Base-by-base conservation (phyloP, 495 filamentous ascomycete species). In the Penicillium ucsense region DNA sequence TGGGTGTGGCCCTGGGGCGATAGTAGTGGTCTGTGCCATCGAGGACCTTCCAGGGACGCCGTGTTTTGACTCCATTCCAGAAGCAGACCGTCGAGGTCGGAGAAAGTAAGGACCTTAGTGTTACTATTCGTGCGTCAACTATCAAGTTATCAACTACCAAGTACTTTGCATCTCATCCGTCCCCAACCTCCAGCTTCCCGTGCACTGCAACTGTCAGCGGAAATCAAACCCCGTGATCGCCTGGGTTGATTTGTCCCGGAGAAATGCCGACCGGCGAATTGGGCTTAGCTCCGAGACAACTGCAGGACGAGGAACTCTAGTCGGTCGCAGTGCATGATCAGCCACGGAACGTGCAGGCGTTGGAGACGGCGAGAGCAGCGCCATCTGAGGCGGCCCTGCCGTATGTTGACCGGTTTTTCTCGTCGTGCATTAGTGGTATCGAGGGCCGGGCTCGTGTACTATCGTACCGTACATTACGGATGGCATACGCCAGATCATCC, bases 341-440 rank as follows among this genome's bases (percentile, higher is more conserved):
- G 31, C 43, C 34, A 51, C 36, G 44, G 44, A 59, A 59, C 49
- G 50, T 53, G 56, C 58, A 55, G 41, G 51, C 46, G 36, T 48
- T 28, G 50, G 41, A 20, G 20, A 46, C 38, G 43, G 37, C 31
- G 36, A 48, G 51, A 46, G 50, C 47, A 43, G 50, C 49, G 50
- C 51, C 49, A 60, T 60, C 59, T 60, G 44, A 53, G 57, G 51
- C 55, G 59, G 60, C 1, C 20, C 20, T 20, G 20, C 20, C 20
- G 20, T 20, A 20, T 20, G 20, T 62, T 59, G 53, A 50, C 53
- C 34, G 37, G 43, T 38, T 44, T 20, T 45, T 31, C 34, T 53
- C 40, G 40, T 41, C 51, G 35, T 60, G 56, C 59, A 62, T 59
- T 60, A 62, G 59, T 33, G 37, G 56, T 60, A 55, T 33, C 9